Evolutionary conservation across 2,329 filamentous ascomycete species (phyloP).

Genomic region (Talaromyces piceae): DNA sequence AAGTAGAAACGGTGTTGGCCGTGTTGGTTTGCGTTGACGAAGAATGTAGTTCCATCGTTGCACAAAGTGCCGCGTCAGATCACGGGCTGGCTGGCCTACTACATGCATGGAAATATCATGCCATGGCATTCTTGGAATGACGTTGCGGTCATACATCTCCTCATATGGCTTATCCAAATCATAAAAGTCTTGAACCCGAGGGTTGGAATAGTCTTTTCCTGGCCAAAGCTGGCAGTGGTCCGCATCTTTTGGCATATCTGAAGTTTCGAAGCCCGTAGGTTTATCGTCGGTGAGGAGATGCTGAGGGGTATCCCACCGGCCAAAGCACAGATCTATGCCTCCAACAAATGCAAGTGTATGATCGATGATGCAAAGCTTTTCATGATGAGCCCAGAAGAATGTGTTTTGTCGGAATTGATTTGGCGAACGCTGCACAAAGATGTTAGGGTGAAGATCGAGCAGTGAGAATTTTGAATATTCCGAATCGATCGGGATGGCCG

Average conservation of each 20-base stretch:
- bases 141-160: slow-evolving; percentile 93
- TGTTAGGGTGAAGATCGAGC: slow-evolving; percentile 88
- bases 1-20: slow-evolving; percentile 86
- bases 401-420: slow-evolving; percentile 99
- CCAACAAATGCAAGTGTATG: slow-evolving; percentile 94
- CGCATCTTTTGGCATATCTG: slow-evolving; percentile 68
- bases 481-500: slow-evolving; percentile 93
- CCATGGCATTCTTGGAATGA: slow-evolving; percentile 93
- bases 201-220: slow-evolving; percentile 97
- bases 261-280: slow-evolving; percentile 82
- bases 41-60: slow-evolving; percentile 97
- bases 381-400: slow-evolving; percentile 98
- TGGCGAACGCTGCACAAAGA: slow-evolving; percentile 91
- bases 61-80: slow-evolving; percentile 91
- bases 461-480: slow-evolving; percentile 97
- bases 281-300: slow-evolving; percentile 89
- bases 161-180: slow-evolving; percentile 89
- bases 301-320: slow-evolving; percentile 93
- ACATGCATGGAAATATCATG: slow-evolving; percentile 98
- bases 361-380: slow-evolving; percentile 95
- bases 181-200: slow-evolving; percentile 91
- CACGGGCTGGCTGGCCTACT: slow-evolving; percentile 87
- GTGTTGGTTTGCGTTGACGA: slow-evolving; percentile 82
- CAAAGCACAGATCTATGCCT: slow-evolving; percentile 93
- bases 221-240: slow-evolving; percentile 96